Conservation (phyloP, 2,329 filamentous ascomycete genomes). For the Aureobasidium sp. region DNA sequence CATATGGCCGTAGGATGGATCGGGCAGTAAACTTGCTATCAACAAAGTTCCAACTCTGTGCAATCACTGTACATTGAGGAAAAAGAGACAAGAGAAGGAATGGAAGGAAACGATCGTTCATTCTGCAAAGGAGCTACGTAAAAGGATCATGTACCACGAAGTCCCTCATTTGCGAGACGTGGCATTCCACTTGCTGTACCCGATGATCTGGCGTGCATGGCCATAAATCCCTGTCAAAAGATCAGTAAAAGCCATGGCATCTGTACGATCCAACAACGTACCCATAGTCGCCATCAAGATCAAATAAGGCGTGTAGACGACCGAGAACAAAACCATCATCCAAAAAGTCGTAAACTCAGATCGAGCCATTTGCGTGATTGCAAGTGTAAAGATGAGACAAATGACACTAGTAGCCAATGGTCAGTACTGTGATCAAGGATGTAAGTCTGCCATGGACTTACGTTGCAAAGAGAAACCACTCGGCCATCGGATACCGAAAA, state of each 20-base stretch:
- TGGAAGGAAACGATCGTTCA: too few relatives aligned
- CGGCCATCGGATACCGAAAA: conserved; percentile 43
- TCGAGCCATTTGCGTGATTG: conserved; percentile 40
- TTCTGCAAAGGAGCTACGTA: neutral
- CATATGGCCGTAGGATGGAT: too few relatives aligned
- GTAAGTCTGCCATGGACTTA: too few relatives aligned
- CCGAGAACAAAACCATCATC: conserved; percentile 38
- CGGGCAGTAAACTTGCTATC: too few relatives aligned
- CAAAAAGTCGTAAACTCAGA: conserved; percentile 39
- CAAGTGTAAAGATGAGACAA: conserved; percentile 39
- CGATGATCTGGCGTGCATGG: conserved; percentile 40
- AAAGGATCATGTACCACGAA: neutral
- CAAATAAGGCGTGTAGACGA: conserved; percentile 39
- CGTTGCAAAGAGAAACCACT: conserved; percentile 36
- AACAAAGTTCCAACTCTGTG: too few relatives aligned
- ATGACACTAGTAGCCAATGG: conserved; percentile 24
- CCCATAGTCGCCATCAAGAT: conserved; percentile 40
- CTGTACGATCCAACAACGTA: neutral
- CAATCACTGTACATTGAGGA: too few relatives aligned
- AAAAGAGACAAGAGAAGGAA: neutral
- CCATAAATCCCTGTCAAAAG: conserved; percentile 30
- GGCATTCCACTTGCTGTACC: conserved; percentile 44
- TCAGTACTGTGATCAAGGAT: conserved; percentile 28
- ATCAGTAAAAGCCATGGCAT: neutral
- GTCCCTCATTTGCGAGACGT: conserved; percentile 31